Evolutionary conservation across 495 filamentous ascomycete genomes (phyloP), one percentile per base, ranked within the genome.

Genomic region (Neurospora discreta): DNA sequence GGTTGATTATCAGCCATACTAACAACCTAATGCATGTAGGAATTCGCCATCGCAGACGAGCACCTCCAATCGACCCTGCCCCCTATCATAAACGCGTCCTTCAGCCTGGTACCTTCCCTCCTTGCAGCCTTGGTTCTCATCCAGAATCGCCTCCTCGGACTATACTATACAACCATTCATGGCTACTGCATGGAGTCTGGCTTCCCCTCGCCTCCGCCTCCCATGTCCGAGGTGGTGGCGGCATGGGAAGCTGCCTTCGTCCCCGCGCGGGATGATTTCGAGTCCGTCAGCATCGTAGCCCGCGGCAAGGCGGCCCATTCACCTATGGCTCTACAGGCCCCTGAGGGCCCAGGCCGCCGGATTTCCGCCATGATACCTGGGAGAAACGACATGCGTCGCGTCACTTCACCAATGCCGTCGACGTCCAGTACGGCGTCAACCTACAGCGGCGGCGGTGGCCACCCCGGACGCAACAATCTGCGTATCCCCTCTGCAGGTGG

Each of bases 161-260:
- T 95, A 71, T 91, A 92, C 74, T 98, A 98, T 81, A 97, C 94
- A 13, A 84, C 89, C 0, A 82, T 97, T 4, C 89, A 93, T 77
- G 88, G 88, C 72, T 98, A 92, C 80, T 93, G 91, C 73, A 83
- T 90, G 70, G 87, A 91, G 33, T 83, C 89, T 71, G 83, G 86
- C 11, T 92, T 95, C 76, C 90, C 90, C 2, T 91, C 90, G 10
- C 91, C 92, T 16, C 87, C 93, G 0, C 91, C 91, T 0, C 85
- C 90, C 2, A 90, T 92, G 84, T 88, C 90, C 26, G 87, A 91
- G 41, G 87, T 97, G 0, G 83, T 96, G 68, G 79, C 87, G 2
- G 82, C 85, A 60, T 98, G 91, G 91, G 86, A 92, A 52, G 80
- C 78, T 9, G 85, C 85, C 71, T 92, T 90, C 78, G 84, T 86